Conservation (phyloP, 192 early-diverging fungal species). For the Backusella westeae region DNA sequence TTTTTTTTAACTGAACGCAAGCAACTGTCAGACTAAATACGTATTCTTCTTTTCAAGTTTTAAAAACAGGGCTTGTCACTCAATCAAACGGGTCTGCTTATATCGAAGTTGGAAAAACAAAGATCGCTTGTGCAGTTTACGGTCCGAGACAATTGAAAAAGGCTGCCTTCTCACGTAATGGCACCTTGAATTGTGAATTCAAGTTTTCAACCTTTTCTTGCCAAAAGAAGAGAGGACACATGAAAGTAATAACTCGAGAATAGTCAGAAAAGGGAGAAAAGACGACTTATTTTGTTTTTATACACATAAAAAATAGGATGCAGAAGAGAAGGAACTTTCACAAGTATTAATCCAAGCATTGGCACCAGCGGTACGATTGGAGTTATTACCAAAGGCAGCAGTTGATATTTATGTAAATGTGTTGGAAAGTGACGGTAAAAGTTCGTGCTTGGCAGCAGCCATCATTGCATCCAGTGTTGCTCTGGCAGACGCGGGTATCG, state of each 20-base stretch:
- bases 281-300: neutral
- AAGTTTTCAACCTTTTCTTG: constrained; percentile 76
- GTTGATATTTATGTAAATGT: constrained; percentile 60
- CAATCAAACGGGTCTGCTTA: constrained; percentile 80
- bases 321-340: constrained; percentile 65
- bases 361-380: constrained; percentile 68
- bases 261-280: neutral
- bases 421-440: constrained; percentile 66
- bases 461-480: constrained; percentile 65
- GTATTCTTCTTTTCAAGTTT: constrained; percentile 35
- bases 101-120: constrained; percentile 68
- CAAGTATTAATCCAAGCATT: constrained; percentile 62
- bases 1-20: too few species aligned
- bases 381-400: constrained; percentile 69
- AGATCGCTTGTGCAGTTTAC: constrained; percentile 77
- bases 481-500: constrained; percentile 82
- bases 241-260: constrained; percentile 8
- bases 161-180: constrained; percentile 50
- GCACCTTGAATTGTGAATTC: constrained; percentile 69
- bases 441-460: constrained; percentile 61
- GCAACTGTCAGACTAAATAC: neutral
- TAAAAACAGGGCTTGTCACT: constrained; percentile 67
- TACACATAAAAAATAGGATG: constrained; percentile 42
- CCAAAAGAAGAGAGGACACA: constrained; percentile 46
- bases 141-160: constrained; percentile 65